Conservation (phyloP, 352 stramenopile genomes). For the Phytopythium aichiense region DNA sequence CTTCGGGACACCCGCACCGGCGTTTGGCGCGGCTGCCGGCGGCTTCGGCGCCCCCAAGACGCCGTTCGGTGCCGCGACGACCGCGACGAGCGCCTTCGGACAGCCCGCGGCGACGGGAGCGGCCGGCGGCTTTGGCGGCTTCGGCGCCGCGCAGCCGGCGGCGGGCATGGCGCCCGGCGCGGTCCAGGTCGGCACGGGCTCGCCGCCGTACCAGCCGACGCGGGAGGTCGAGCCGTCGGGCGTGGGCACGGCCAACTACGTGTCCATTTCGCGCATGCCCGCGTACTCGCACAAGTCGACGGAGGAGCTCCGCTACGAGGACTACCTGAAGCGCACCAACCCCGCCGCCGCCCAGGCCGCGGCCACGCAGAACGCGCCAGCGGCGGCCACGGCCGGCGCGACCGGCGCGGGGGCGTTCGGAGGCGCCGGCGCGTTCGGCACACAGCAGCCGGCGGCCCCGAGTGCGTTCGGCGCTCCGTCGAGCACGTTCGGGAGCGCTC, state of each 20-base stretch:
- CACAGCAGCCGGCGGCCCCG: constrained; percentile 13
- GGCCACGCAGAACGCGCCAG: constrained; percentile 37
- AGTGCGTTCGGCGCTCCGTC: constrained; percentile 21
- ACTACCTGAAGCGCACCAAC: constrained; percentile 76
- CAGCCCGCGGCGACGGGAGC: constrained; percentile 23
- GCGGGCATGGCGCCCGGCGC: constrained; percentile 15
- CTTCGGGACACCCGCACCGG: constrained; percentile 30
- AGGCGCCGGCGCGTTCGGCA: constrained; percentile 21
- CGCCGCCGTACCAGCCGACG: constrained; percentile 63
- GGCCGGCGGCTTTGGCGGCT: constrained; percentile 29
- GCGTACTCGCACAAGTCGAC: constrained; percentile 71
- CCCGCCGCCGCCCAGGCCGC: constrained; percentile 40
- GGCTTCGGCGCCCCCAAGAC: constrained; percentile 51
- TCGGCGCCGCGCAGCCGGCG: constrained; percentile 25
- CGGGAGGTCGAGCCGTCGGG: constrained; percentile 60
- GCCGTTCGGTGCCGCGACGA: constrained; percentile 33
- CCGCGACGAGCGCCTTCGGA: constrained; percentile 44
- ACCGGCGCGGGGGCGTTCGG: constrained; percentile 41
- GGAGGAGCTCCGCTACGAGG: constrained; percentile 74
- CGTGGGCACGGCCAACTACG: constrained; percentile 52
- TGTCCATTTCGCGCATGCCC: constrained; percentile 67
- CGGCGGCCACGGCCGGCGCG: constrained; percentile 20
- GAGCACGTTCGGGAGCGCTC: constrained; percentile 11
- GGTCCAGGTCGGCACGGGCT: constrained; percentile 67
- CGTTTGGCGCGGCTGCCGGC: constrained; percentile 31